These are phyloP conservation scores for Discostella pseudostelligera DNA, from an alignment of 108 stramenopile genomes.

Conservation along the genomic window DNA sequence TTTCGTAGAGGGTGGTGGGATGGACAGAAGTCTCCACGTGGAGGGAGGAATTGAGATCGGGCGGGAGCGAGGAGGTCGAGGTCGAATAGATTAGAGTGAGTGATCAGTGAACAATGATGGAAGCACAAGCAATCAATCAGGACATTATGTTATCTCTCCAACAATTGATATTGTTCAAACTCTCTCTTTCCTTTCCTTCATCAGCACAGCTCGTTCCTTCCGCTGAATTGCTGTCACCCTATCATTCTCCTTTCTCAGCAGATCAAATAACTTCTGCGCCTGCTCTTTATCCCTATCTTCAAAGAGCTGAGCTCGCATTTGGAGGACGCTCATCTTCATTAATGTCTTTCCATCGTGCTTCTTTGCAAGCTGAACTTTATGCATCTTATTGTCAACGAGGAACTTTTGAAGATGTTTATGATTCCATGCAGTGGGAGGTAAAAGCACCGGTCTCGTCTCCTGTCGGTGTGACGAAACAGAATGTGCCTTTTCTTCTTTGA, in stretches of 20 bases:
- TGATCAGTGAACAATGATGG: no score
- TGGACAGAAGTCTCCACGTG: no score
- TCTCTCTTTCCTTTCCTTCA: constrained; percentile 22
- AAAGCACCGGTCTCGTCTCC: neutral
- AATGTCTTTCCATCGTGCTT: constrained; percentile 43
- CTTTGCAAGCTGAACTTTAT: constrained; percentile 18
- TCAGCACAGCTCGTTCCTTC: constrained; percentile 15
- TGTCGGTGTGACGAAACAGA: constrained; percentile 8
- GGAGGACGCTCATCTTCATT: constrained; percentile 43
- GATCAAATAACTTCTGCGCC: constrained; percentile 29
- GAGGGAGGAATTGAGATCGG: no score
- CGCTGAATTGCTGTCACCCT: constrained; percentile 17
- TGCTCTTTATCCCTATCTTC: constrained; percentile 18
- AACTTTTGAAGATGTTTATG: constrained; percentile 35
- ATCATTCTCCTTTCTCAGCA: constrained; percentile 35
- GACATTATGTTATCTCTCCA: no score
- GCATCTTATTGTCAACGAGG: constrained; percentile 37
- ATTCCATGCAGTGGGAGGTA: constrained; percentile 35
- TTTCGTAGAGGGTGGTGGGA: no score
- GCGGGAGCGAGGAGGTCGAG: no score
- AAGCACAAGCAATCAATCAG: no score
- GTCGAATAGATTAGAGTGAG: no score
- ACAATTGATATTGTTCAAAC: neutral
- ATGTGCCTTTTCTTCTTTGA: constrained; percentile 39
- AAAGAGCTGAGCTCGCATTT: constrained; percentile 25